Evolutionary conservation across 1,284 basidiomycete genomes (phyloP), one percentile per base, ranked within the genome.

Genomic region (Jaminaea rosea): DNA sequence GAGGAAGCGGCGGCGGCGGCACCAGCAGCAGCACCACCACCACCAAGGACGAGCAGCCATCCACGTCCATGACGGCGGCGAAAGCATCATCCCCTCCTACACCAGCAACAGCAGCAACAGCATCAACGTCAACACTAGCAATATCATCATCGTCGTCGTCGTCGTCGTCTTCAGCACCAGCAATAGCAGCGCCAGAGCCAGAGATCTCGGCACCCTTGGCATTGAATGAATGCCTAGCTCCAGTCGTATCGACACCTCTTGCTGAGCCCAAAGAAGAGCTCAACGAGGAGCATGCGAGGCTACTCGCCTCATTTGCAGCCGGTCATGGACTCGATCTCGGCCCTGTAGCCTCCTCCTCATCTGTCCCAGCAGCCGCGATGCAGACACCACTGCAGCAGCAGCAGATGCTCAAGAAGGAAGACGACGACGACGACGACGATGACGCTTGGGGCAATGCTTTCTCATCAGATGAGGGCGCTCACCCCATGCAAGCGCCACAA

Each of bases 281-380:
- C 26, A 11, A 36, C 34, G 4, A 26, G 50, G 26, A 17, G 44
- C 46, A 65, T 52, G 63, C 63, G 17, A 56, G 59, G 53, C 52
- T 63, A n/a, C 42, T 63, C 3, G 63, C 60, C 3, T 63, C 61
- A 1, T 45, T 63, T 23, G 58, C 61, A 26, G 56, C 58, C 41
- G 58, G 58, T 7, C 58, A 60, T 32, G 56, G 58, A 17, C 47
- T 63, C 13, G 39, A 23, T 24, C 13, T 42, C 19, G 17, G 54
- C 55, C 7, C 55, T 52, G 37, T 54, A 54, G 51, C 55, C 31
- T 23, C 50, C 19, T 6, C 52, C 13, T n/a, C n/a, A n/a, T n/a
- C n/a, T n/a, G n/a, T n/a, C n/a, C n/a, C n/a, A n/a, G n/a, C n/a
- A n/a, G n/a, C n/a, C n/a, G n/a, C n/a, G n/a, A n/a, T n/a, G n/a